Evolutionary conservation across 2,329 filamentous ascomycete genomes (phyloP).

Genomic region (Alternaria brassicae): DNA sequence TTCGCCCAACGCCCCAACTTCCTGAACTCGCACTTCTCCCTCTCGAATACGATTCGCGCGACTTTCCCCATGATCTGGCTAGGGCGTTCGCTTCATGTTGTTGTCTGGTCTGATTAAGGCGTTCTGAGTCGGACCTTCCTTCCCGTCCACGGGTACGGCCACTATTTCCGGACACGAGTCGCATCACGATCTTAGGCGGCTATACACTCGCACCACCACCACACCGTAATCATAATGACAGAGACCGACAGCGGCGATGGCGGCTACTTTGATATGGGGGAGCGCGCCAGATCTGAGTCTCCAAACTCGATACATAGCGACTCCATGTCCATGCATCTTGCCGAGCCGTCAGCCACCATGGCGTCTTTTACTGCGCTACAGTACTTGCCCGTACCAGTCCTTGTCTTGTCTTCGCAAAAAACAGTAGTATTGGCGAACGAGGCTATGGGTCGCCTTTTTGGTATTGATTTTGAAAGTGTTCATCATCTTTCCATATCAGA

Average conservation of each 20-base stretch:
- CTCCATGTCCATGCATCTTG: conserved; percentile 40
- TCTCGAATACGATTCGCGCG: neutral
- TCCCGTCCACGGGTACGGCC: neutral
- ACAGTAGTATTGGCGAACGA: conserved; percentile 77
- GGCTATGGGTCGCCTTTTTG: conserved; percentile 73
- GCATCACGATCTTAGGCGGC: neutral
- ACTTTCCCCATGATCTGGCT: conserved; percentile 2
- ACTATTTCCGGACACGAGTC: neutral
- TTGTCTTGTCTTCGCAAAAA: conserved; percentile 73
- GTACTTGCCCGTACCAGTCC: conserved; percentile 74
- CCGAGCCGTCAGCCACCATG: conserved; percentile 38
- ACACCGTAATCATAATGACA: conserved; percentile 26
- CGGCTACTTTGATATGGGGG: conserved; percentile 41
- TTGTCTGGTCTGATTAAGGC: conserved; percentile 6
- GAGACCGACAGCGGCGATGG: conserved; percentile 26
- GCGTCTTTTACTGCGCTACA: conserved; percentile 64
- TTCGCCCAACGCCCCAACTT: conserved; percentile 11
- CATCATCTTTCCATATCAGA: conserved; percentile 62
- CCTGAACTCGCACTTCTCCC: conserved; percentile 1
- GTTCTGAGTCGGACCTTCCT: neutral
- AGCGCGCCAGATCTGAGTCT: conserved; percentile 30
- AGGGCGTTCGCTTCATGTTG: conserved; percentile 4
- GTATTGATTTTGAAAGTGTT: conserved; percentile 58
- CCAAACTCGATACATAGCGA: conserved; percentile 44
- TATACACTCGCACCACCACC: conserved; percentile 3